phyloP scores from a whole-genome alignment of 495 filamentous ascomycete genomes.

The Cercophora scortea region DNA sequence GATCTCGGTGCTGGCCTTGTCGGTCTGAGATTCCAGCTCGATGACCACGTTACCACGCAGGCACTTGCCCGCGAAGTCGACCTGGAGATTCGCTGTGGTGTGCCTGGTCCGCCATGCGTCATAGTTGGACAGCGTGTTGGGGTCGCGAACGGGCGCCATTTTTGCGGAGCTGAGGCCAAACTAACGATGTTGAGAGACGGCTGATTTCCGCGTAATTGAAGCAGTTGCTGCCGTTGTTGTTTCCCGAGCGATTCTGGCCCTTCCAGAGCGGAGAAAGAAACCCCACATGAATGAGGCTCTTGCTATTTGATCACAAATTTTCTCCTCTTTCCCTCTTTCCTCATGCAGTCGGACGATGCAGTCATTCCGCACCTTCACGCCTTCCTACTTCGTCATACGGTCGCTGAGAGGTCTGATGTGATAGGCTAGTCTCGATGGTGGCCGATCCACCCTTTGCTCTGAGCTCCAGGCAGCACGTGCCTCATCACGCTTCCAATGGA shows the following conservation, averaged over 20 bases:
- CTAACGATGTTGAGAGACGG: constrained; percentile 18
- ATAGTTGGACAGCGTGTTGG: constrained; percentile 90
- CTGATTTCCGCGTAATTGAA: constrained; percentile 4
- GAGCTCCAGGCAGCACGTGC: too few species aligned
- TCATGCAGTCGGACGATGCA: neutral
- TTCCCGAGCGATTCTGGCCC: constrained; percentile 18
- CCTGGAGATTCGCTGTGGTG: constrained; percentile 65
- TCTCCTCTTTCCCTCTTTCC: neutral
- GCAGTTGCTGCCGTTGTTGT: constrained; percentile 4
- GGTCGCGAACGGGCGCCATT: constrained; percentile 62
- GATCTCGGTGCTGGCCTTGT: constrained; percentile 63
- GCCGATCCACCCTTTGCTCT: neutral
- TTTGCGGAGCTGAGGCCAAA: constrained; percentile 27
- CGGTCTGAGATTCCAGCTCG: constrained; percentile 61
- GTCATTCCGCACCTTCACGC: constrained; percentile 4
- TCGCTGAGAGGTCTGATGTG: constrained; percentile 4
- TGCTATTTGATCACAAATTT: neutral
- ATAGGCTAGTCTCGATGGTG: constrained; percentile 9
- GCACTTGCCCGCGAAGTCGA: constrained; percentile 70
- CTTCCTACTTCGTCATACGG: constrained; percentile 20
- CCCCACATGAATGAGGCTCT: constrained; percentile 20
- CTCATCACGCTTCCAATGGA: too few species aligned
- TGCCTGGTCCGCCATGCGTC: constrained; percentile 74
- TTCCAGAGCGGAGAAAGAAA: constrained; percentile 13
- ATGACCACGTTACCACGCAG: constrained; percentile 70